Evolutionary conservation across 768 basidiomycete species (phyloP), one percentile per base, ranked within the genome.

Genomic region (Phylloporus rhodoxanthus): DNA sequence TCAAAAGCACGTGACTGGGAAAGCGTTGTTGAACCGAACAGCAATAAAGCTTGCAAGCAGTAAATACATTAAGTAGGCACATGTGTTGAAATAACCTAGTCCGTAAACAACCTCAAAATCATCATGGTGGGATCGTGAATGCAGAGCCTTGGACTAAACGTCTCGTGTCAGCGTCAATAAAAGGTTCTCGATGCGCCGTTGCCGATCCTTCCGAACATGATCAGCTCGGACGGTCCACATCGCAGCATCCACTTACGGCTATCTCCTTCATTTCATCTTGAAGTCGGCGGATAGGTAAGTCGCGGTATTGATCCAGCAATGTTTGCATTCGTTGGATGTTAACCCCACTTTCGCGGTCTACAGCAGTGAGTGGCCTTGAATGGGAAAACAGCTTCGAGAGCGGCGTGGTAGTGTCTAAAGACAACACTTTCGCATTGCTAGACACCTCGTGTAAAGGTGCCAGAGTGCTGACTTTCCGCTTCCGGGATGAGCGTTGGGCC

Each of bases 251-350:
- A 66, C 74, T 42, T 39, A 85, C 86, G 76, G 87, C 85, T 25
- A 91, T 66, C 61, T 91, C 89, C 62, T 82, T 87, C 79, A 92
- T 85, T 65, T 91, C 87, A 2, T 85, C 84, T 65, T 79, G 84
- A 32, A 92, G 68, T 53, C 68, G 75, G 30, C 77, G 74, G 17
- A 88, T 77, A 7, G 88, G 87, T 53, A 87, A 55, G 37, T 77
- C 74, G 25, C 75, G 74, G 39, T 85, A 75, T 43, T 81, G 80
- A 40, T 87, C 84, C 50, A 89, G 59, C 50, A 87, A 59, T 20
- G 68, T 64, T 64, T 90, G 85, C 34, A 90, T 63, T 50, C 75
- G 73, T 55, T 69, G 78, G 43, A 82, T 50, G 26, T 71, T 76
- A 6, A 70, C 69, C 51, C 78, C 80, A 19, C 25, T 37, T 13